Evolutionary conservation across 2,329 filamentous ascomycete species (phyloP).

Genomic region (Exophiala phaeomuriformis): DNA sequence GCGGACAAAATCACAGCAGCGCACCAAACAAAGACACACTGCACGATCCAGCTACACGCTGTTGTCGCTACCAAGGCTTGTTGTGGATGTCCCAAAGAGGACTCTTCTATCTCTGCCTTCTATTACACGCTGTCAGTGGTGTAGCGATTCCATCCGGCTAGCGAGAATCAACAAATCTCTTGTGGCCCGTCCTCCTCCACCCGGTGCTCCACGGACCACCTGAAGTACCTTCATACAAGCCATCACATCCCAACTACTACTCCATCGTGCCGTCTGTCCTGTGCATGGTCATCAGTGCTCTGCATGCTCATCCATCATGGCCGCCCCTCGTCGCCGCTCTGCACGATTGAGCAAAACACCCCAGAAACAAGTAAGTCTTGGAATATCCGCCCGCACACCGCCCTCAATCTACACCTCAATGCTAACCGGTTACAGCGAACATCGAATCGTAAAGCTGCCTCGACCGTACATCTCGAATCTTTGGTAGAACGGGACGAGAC

Average conservation of each 20-base stretch:
- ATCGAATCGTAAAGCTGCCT: slow-evolving; percentile 23
- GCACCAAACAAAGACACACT: background rate
- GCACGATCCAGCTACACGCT: no score
- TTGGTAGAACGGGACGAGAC: slow-evolving; percentile 44
- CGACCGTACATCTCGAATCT: slow-evolving; percentile 35
- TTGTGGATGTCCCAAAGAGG: no score
- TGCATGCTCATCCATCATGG: slow-evolving; percentile 8
- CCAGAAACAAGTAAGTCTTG: slow-evolving; percentile 19
- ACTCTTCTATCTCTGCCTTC: no score
- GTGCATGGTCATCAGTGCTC: slow-evolving; percentile 1
- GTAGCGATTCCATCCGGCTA: no score
- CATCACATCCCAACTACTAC: background rate
- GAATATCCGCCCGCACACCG: background rate
- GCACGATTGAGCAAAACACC: slow-evolving; percentile 23
- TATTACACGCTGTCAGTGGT: no score
- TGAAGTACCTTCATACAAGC: background rate
- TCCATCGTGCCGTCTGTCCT: background rate
- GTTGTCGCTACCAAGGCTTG: no score
- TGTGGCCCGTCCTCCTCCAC: background rate
- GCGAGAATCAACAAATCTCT: background rate
- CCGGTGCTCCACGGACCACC: background rate
- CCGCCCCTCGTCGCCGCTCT: slow-evolving; percentile 23
- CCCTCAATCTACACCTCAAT: no score
- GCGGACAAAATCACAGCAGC: background rate
- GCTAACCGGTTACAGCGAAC: slow-evolving; percentile 6